Percentiles rank a stretch among this genome's conserved stretches.
These are phyloP conservation scores for Pichia sp. DNA, from an alignment of 1,139 yeast species.

Conservation along the genomic window DNA sequence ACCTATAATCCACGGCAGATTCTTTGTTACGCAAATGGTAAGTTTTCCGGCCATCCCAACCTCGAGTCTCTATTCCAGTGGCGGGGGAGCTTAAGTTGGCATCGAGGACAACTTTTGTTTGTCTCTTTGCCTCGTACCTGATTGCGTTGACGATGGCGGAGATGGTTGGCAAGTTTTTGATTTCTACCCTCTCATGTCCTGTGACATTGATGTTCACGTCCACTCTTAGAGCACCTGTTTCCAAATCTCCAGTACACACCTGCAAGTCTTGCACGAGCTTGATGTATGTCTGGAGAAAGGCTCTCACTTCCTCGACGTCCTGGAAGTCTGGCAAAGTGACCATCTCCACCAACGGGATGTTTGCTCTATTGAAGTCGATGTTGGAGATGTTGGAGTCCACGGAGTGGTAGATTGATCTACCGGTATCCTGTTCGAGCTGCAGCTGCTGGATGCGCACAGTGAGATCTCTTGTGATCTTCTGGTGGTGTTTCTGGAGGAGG, in stretches of 20 bases:
- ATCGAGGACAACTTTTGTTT: constrained; percentile 30
- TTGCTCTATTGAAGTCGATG: constrained; percentile 79
- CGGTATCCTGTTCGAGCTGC: constrained; percentile 94
- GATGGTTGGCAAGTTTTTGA: constrained; percentile 83
- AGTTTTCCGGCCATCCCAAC: constrained; percentile 81
- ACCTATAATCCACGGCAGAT: constrained; percentile 78
- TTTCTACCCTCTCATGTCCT: constrained; percentile 70
- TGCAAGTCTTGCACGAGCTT: constrained; percentile 60
- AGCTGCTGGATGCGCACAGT: constrained; percentile 60
- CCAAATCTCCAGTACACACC: constrained; percentile 85
- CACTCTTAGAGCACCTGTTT: constrained; percentile 90
- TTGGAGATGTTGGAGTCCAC: constrained; percentile 33
- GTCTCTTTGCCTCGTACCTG: constrained; percentile 70
- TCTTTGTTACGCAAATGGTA: constrained; percentile 70
- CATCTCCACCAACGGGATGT: constrained; percentile 82
- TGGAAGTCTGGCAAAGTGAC: constrained; percentile 89
- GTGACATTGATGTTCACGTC: constrained; percentile 86
- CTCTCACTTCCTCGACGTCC: constrained; percentile 61
- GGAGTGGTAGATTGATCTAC: constrained; percentile 61
- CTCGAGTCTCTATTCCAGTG: constrained; percentile 63
- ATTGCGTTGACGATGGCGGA: constrained; percentile 78
- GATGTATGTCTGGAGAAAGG: constrained; percentile 79
- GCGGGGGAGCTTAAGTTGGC: not conserved
- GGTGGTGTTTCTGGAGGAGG: constrained; percentile 44
- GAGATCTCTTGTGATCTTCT: constrained; percentile 36